A percentile compares a stretch with the other conserved stretches of the same genome.
phyloP scores from a whole-genome alignment of 306 rosid genomes.

The Vigna trinervia region DNA sequence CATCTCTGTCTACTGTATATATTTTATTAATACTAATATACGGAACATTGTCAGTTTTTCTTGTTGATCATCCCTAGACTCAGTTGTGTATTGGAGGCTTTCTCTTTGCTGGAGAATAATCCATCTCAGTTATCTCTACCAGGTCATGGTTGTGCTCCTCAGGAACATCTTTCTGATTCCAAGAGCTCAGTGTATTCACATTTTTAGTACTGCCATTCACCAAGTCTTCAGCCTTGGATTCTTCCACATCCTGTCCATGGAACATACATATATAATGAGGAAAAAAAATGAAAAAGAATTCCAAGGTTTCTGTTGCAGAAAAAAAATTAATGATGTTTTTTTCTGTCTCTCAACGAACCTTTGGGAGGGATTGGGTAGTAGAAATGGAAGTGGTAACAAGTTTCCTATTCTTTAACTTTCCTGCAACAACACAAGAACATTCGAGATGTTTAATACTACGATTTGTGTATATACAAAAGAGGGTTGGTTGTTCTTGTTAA shows the following conservation, averaged over 20 bases:
- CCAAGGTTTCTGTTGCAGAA: background rate
- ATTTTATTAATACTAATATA: slow-evolving; percentile 40
- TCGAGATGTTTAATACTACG: slow-evolving; percentile 45
- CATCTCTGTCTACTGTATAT: slow-evolving; percentile 28
- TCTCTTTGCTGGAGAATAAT: slow-evolving; percentile 85
- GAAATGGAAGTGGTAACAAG: slow-evolving; percentile 59
- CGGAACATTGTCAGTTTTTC: slow-evolving; percentile 29
- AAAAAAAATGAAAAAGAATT: background rate
- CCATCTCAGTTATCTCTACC: slow-evolving; percentile 80
- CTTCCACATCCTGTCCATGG: slow-evolving; percentile 59
- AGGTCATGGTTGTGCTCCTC: slow-evolving; percentile 54
- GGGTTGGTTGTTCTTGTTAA: background rate
- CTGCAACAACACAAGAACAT: slow-evolving; percentile 70
- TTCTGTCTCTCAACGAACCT: slow-evolving; percentile 61
- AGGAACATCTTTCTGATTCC: slow-evolving; percentile 33
- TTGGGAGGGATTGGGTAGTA: slow-evolving; percentile 46
- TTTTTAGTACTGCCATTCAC: slow-evolving; percentile 41
- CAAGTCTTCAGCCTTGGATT: slow-evolving; percentile 29
- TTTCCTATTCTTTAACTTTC: slow-evolving; percentile 71
- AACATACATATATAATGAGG: slow-evolving; percentile 26
- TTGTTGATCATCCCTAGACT: slow-evolving; percentile 26
- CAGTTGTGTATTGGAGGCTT: slow-evolving; percentile 89
- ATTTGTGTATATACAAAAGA: background rate
- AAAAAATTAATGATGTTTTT: background rate
- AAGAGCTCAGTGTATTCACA: slow-evolving; percentile 41